Conservation (phyloP, 495 filamentous ascomycete genomes). For the Neurospora cerealis region DNA sequence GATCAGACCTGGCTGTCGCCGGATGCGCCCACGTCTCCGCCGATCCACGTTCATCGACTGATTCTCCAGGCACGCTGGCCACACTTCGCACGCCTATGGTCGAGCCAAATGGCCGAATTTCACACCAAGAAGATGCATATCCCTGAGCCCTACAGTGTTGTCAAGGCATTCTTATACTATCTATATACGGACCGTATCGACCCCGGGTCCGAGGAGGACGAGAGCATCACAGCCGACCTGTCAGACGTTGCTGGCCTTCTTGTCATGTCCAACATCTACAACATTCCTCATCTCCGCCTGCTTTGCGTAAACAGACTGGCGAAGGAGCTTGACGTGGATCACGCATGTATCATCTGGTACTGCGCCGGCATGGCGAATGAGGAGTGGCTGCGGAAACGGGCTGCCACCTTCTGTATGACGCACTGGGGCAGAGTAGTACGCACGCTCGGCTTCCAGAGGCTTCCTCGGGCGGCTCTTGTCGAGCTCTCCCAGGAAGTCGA, state of each 20-base stretch:
- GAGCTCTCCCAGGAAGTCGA: conserved; percentile 92
- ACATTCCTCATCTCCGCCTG: conserved; percentile 83
- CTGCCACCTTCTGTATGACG: conserved; percentile 76
- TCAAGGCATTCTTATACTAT: conserved; percentile 91
- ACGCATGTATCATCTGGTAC: conserved; percentile 94
- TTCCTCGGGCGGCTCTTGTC: conserved; percentile 67
- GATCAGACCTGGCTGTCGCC: conserved; percentile 52
- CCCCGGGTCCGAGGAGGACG: conserved; percentile 34
- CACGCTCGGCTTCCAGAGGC: conserved; percentile 71
- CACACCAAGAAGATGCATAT: conserved; percentile 96
- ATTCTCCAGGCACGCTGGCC: conserved; percentile 94
- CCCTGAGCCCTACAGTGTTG: conserved; percentile 87
- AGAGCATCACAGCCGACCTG: conserved; percentile 52
- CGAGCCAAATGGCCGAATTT: conserved; percentile 91
- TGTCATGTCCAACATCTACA: conserved; percentile 95
- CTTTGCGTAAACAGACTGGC: conserved; percentile 81
- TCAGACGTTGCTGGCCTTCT: conserved; percentile 89
- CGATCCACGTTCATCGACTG: conserved; percentile 87
- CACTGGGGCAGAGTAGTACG: conserved; percentile 95
- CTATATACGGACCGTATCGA: conserved; percentile 92
- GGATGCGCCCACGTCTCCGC: conserved; percentile 58
- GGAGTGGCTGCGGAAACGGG: conserved; percentile 82
- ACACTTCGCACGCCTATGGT: conserved; percentile 84
- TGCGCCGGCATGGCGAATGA: conserved; percentile 81
- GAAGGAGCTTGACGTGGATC: conserved; percentile 83